phyloP scores from a whole-genome alignment of 1,139 yeast species.

The Suhomyces anneliseae region DNA sequence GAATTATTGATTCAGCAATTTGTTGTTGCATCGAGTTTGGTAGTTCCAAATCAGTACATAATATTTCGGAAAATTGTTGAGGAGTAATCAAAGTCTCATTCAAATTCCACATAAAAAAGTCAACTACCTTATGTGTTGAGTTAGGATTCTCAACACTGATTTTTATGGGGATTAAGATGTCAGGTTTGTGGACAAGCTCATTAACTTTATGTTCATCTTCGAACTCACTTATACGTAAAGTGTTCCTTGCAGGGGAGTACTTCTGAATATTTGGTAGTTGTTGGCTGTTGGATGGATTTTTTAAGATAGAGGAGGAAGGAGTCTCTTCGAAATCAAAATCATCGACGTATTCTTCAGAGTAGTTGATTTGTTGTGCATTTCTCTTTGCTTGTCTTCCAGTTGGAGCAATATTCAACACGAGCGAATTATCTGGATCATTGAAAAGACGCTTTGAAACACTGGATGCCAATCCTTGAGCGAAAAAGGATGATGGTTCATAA shows the following conservation, averaged over 20 bases:
- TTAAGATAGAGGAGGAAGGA: slow-evolving; percentile 23
- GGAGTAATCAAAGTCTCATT: slow-evolving; percentile 81
- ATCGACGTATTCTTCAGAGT: slow-evolving; percentile 66
- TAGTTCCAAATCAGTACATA: slow-evolving; percentile 81
- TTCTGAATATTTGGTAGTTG: slow-evolving; percentile 32
- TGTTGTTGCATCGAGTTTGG: slow-evolving; percentile 63
- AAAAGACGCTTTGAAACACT: slow-evolving; percentile 17
- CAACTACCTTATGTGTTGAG: slow-evolving; percentile 61
- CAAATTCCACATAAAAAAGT: slow-evolving; percentile 87
- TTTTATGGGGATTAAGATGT: slow-evolving; percentile 73
- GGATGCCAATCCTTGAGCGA: slow-evolving; percentile 19
- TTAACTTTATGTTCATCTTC: slow-evolving; percentile 25
- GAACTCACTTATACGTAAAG: slow-evolving; percentile 29
- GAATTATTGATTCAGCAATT: slow-evolving; percentile 68
- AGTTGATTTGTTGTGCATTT: slow-evolving; percentile 69
- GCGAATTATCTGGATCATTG: slow-evolving; percentile 59
- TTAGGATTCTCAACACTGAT: slow-evolving; percentile 71
- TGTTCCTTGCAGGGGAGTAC: slow-evolving; percentile 36
- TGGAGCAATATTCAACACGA: slow-evolving; percentile 67
- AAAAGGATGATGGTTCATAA: slow-evolving; percentile 17
- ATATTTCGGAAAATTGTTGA: slow-evolving; percentile 73
- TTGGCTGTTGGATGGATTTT: slow-evolving; percentile 15
- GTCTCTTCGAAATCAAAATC: slow-evolving; percentile 71
- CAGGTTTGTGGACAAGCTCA: slow-evolving; percentile 31
- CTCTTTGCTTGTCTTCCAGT: slow-evolving; percentile 79